phyloP scores from a whole-genome alignment of 305 asterid genomes.

The Rubia balearica region DNA sequence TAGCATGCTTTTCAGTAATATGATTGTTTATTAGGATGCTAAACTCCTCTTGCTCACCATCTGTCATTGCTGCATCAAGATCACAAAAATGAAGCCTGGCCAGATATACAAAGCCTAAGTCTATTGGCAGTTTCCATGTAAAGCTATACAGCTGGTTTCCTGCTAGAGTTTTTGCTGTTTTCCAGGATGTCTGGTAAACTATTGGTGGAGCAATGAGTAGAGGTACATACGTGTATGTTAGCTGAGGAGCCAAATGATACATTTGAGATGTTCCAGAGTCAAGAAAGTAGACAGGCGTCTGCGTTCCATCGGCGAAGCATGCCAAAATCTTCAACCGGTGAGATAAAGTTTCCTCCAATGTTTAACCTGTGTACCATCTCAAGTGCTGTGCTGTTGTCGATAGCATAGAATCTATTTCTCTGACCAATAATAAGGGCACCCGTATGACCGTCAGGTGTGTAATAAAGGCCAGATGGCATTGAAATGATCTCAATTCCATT shows the following conservation, averaged over 20 bases:
- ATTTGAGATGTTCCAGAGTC: constrained; percentile 18
- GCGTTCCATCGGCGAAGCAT: constrained; percentile 49
- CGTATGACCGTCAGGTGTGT: constrained; percentile 39
- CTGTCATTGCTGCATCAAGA: constrained; percentile 13
- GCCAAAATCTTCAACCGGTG: constrained; percentile 38
- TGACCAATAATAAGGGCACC: constrained; percentile 51
- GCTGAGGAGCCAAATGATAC: constrained; percentile 11
- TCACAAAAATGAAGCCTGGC: constrained; percentile 49
- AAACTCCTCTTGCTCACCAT: constrained; percentile 19
- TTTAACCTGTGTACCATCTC: constrained; percentile 47
- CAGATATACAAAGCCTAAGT: constrained; percentile 50
- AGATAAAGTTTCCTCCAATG: constrained; percentile 38
- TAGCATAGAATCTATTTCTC: constrained; percentile 30
- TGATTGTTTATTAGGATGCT: constrained; percentile 38
- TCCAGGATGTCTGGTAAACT: constrained; percentile 45
- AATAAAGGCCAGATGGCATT: constrained; percentile 60
- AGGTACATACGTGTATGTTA: constrained; percentile 7
- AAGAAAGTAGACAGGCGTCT: constrained; percentile 33
- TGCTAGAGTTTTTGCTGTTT: constrained; percentile 16
- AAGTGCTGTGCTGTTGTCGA: constrained; percentile 41
- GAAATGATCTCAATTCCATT: constrained; percentile 63
- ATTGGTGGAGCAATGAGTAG: constrained; percentile 30
- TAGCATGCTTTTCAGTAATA: constrained; percentile 29
- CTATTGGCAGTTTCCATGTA: constrained; percentile 46
- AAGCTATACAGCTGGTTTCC: constrained; percentile 8